Base-by-base conservation (phyloP, 441 rosid genomes). In the Adansonia madagascariensis region DNA sequence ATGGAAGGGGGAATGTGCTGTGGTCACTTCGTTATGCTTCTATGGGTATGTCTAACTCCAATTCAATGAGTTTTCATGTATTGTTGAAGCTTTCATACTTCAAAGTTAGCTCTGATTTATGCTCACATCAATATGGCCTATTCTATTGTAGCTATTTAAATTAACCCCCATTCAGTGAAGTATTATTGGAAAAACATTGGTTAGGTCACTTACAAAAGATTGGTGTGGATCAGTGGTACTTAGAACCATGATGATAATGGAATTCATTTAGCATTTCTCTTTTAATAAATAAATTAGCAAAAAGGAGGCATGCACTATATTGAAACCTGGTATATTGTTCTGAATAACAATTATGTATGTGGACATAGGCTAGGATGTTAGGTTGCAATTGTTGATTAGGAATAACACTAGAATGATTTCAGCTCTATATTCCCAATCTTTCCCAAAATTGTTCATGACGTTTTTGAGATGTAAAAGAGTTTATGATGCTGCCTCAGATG, bases 371-470 rank as follows among this genome's bases (percentile, higher is more conserved):
- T 1, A 0, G 9, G 47, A 44, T 8, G 22, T 18, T 56, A 53
- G 59, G n/a, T 49, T 49, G 53, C n/a, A 49, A 14, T 49, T 49
- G 53, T 49, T 59, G 35, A 59, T 22, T 59, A 59, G 15, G 35
- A 59, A 20, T 59, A 31, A 22, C 7, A 20, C 35, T 22, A 27
- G 15, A 59, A 59, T 59, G 10, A 20, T 59, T 59, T 22, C 22
- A 59, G 14, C 35, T 59, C 63, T 31, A 24, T 59, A 22, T 59
- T 20, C 63, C 24, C 39, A 60, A 60, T 60, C 10, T 3, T 27
- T 59, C 63, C 63, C 15, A 59, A 27, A 59, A 59, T 22, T 11
- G 63, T 59, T 59, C 63, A 9, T 9, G 63, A 59, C 27, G 64
- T 60, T 60, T 60, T 60, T 11, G 64, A 60, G 60, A 39, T 22